Evolutionary conservation across 169 alveolate genomes (phyloP).

Genomic region (Cryptosporidium sp.): DNA sequence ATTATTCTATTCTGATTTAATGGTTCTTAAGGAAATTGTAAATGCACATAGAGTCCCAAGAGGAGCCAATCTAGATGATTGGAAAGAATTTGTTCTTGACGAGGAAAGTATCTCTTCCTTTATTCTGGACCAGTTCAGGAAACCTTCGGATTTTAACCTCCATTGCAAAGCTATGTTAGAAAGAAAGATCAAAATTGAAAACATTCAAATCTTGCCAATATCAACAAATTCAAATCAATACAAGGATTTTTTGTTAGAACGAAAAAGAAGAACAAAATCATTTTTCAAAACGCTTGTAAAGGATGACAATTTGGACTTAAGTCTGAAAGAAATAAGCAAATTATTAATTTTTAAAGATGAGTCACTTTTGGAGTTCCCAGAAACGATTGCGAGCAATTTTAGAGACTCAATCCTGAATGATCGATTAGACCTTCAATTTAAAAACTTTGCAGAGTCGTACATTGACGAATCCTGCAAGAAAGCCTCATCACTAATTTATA

Average conservation of each 20-base stretch:
- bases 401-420: not conserved
- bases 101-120: constrained; percentile 40
- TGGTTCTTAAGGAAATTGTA: not conserved
- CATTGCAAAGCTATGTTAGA: constrained; percentile 17
- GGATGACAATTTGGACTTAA: not conserved
- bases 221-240: not conserved
- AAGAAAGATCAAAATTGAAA: not conserved
- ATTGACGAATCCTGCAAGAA: constrained; percentile 32
- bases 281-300: constrained; percentile 25
- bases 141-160: constrained; percentile 4
- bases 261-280: constrained; percentile 1
- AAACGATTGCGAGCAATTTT: constrained; percentile 7
- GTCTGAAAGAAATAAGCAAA: constrained; percentile 18
- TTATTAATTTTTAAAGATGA: constrained; percentile 32
- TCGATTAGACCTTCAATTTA: constrained; percentile 32
- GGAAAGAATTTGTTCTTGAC: constrained; percentile 46
- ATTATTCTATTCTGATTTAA: constrained; percentile 7
- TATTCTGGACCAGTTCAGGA: constrained; percentile 10
- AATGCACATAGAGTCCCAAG: constrained; percentile 48
- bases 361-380: constrained; percentile 24
- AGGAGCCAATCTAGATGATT: constrained; percentile 43
- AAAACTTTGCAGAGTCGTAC: constrained; percentile 28
- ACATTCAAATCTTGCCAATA: constrained; percentile 21
- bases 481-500: constrained; percentile 1
- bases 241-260: not conserved